phyloP scores from a whole-genome alignment of 2,329 filamentous ascomycete genomes.

The Penicillium sp. region DNA sequence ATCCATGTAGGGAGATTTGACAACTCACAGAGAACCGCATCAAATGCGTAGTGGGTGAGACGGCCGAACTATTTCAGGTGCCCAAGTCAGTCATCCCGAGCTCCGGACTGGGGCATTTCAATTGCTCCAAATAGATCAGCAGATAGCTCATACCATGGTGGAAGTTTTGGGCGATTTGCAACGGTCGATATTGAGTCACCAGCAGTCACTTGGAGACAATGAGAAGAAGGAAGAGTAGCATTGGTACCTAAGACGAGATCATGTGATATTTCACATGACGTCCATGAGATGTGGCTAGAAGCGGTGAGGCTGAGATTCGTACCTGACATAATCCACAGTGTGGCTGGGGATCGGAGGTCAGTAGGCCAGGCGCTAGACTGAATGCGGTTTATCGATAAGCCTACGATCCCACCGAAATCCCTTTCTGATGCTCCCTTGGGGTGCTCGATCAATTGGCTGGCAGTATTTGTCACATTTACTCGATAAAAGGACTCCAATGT shows the following conservation, averaged over 20 bases:
- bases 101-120: background rate
- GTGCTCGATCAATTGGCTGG: conserved; percentile 22
- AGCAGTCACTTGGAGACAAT: background rate
- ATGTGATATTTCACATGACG: conserved; percentile 21
- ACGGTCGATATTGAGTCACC: background rate
- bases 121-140: background rate
- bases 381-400: conserved; percentile 20
- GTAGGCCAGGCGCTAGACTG: background rate
- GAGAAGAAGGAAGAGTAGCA: background rate
- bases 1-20: background rate
- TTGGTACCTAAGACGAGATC: conserved; percentile 6
- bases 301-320: conserved; percentile 2
- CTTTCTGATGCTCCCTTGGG: conserved; percentile 12
- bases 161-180: background rate
- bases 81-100: conserved; percentile 6
- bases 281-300: conserved; percentile 12
- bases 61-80: conserved; percentile 22
- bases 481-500: conserved; percentile 26
- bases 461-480: conserved; percentile 28
- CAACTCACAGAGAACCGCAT: conserved; percentile 29
- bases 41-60: conserved; percentile 31
- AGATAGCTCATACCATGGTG: conserved; percentile 21
- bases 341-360: background rate
- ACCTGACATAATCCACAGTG: background rate
- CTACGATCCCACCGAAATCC: conserved; percentile 23